phyloP scores from a whole-genome alignment of 1,284 basidiomycete genomes.

The Ceratobasidium sp. region DNA sequence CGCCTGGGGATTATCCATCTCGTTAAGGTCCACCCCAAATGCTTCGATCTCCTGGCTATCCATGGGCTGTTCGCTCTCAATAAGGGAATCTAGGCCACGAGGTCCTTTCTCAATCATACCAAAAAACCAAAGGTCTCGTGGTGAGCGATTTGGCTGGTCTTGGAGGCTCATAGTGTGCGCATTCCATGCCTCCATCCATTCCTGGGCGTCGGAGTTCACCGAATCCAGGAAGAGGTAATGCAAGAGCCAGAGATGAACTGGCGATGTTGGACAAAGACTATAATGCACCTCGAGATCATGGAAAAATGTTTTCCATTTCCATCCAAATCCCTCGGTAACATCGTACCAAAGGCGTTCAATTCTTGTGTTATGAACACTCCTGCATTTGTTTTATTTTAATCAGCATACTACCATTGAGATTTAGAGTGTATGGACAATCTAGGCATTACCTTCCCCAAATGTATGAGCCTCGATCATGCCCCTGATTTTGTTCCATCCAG shows the following conservation, averaged over 20 bases:
- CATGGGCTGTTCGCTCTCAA: not conserved
- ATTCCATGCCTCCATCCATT: constrained; percentile 44
- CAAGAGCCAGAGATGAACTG: constrained; percentile 45
- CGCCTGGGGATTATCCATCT: not conserved
- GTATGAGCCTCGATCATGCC: constrained; percentile 51
- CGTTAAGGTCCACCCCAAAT: not conserved
- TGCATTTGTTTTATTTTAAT: constrained; percentile 47
- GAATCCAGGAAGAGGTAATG: constrained; percentile 44
- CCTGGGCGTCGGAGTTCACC: constrained; percentile 39
- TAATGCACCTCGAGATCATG: constrained; percentile 48
- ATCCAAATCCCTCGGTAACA: constrained; percentile 52
- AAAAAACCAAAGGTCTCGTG: constrained; percentile 5
- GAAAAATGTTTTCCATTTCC: constrained; percentile 54
- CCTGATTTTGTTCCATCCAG: constrained; percentile 51
- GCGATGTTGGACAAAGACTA: constrained; percentile 45
- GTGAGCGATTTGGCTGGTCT: not conserved
- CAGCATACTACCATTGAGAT: constrained; percentile 45
- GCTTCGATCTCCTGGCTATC: not conserved
- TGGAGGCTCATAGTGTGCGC: constrained; percentile 26
- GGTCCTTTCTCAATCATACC: not conserved
- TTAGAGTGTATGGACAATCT: not conserved
- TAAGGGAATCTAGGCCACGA: not conserved
- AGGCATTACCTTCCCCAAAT: constrained; percentile 56
- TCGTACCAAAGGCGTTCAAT: constrained; percentile 60
- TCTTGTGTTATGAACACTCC: constrained; percentile 56